A percentile compares a stretch with the other conserved stretches of the same genome.
Conservation (phyloP, 805 yeast genomes). For the Ogataea chonburiensis region DNA sequence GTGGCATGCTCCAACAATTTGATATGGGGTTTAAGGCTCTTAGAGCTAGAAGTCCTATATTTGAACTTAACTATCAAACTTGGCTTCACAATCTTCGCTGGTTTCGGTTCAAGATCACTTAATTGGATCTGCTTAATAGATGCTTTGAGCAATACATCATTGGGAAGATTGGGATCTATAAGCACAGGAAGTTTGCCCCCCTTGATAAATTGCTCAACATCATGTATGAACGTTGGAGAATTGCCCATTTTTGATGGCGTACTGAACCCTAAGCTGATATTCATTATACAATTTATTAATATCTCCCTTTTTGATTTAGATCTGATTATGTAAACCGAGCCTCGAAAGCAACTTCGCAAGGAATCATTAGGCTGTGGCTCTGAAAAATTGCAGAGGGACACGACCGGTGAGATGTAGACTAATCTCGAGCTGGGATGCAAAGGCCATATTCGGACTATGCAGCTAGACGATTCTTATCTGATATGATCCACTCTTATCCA, state of each 20-base stretch:
- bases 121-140: constrained; percentile 20
- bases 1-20: constrained; percentile 12
- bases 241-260: not conserved
- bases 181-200: constrained; percentile 20
- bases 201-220: constrained; percentile 7
- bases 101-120: constrained; percentile 16
- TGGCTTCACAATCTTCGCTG: not conserved
- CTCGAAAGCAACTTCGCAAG: too few species aligned
- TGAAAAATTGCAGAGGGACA: too few species aligned
- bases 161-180: constrained; percentile 21
- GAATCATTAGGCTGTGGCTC: too few species aligned
- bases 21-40: not conserved
- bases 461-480: too few species aligned
- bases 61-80: constrained; percentile 9
- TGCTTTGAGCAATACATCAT: constrained; percentile 12
- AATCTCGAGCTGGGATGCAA: too few species aligned
- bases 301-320: constrained; percentile 5
- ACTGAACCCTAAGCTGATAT: not conserved
- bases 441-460: too few species aligned
- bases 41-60: constrained; percentile 2
- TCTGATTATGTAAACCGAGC: constrained; percentile 10
- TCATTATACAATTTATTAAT: constrained; percentile 4
- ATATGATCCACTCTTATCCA: too few species aligned
- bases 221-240: constrained; percentile 1
- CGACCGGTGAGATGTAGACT: too few species aligned